Base-by-base conservation (phyloP, 306 rosid genomes). In the Vicia villosa region DNA sequence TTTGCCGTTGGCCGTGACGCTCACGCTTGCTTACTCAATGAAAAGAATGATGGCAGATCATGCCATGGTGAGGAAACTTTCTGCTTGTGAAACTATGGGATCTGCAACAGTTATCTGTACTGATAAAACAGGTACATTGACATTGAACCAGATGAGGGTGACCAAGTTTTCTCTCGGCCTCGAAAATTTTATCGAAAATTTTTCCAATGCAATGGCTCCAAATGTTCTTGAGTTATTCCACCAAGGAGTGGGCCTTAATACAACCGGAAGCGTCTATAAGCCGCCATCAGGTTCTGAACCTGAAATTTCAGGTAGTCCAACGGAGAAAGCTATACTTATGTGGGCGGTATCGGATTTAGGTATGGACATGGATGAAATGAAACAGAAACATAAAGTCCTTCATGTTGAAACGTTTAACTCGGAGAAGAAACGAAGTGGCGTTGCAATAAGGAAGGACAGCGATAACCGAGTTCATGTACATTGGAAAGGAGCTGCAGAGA, bases 401-500 rank as follows among this genome's bases (percentile, higher is more conserved):
- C 88, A 86, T 56, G 96, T 92, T 17, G 90, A 92, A 81, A 92
- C 96, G 19, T 92, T 89, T 76, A 87, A 86, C 78, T 89, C 97
- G 0, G 86, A 81, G 68, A 92, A 89, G 88, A 92, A 92, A 82
- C 79, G 96, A 67, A 89, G 97, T 10, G 97, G 96, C 46, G 81
- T 87, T 15, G 82, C 85, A 26, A 66, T 87, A 58, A 89, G 60
- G 81, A 84, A 81, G 57, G 69, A 68, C 37, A 51, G 8, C 19
- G 79, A 89, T 55, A 68, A 65, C 81, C 74, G 70, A 42, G 73
- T 89, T 61, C 87, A 81, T 30, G 84, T 87, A 72, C 97, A 89
- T 62, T 92, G 96, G 95, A 92, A 92, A 86, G 96, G 96, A 36
- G 97, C 96, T 64, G 92, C 96, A 3, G 96, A 89, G 95, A 83